phyloP scores from a whole-genome alignment of 202 grass and related monocot species.

The Zizania palustris region DNA sequence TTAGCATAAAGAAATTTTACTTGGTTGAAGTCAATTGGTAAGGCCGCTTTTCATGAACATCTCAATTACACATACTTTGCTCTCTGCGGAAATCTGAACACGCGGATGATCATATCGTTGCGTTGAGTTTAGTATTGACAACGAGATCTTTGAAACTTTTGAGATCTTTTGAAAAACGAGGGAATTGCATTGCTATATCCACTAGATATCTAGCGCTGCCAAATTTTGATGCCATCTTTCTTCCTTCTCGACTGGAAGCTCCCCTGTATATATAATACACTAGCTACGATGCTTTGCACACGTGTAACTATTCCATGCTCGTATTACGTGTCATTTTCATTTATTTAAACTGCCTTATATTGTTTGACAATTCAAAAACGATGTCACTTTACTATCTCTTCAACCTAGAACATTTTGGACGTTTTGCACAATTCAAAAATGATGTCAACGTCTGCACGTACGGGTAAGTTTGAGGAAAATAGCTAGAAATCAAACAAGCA shows the following conservation, averaged over 20 bases:
- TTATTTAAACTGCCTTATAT: no score
- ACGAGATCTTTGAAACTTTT: conserved; percentile 24
- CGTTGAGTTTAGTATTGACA: conserved; percentile 8
- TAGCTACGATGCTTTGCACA: not conserved
- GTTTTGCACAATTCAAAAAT: not conserved
- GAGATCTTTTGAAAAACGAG: not conserved
- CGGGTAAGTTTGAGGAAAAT: not conserved
- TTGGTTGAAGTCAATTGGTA: not conserved
- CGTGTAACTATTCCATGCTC: not conserved
- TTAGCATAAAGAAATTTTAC: conserved; percentile 5
- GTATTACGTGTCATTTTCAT: not conserved
- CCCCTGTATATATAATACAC: not conserved
- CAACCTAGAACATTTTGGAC: not conserved
- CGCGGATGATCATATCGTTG: not conserved
- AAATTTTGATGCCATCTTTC: not conserved
- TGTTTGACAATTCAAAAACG: conserved; percentile 18
- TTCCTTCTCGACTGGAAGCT: conserved; percentile 10
- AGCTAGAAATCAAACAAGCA: not conserved
- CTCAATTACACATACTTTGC: conserved; percentile 19
- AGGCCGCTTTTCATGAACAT: conserved; percentile 29
- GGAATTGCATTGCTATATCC: no score
- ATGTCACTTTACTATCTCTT: not conserved
- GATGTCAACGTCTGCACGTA: not conserved
- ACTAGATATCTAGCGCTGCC: no score
- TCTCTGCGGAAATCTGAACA: not conserved